These are phyloP conservation scores for Colletotrichum sp. DNA, from an alignment of 2,329 filamentous ascomycete genomes.

Conservation along the genomic window DNA sequence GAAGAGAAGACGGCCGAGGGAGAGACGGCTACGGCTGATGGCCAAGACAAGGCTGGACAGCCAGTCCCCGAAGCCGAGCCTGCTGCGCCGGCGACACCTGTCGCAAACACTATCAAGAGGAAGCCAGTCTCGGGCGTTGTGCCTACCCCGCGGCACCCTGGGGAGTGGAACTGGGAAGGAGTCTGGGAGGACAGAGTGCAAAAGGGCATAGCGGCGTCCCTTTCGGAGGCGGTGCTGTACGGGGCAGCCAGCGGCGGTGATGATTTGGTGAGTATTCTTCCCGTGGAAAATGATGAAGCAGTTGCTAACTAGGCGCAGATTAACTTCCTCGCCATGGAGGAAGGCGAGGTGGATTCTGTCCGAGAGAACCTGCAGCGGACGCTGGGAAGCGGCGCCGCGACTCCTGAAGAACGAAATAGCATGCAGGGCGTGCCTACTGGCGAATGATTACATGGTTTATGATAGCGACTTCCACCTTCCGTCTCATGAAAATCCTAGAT, in stretches of 20 bases:
- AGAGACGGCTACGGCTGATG: background rate
- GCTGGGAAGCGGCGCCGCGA: conserved; percentile 32
- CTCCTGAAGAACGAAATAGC: conserved; percentile 22
- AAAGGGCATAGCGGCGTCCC: conserved; percentile 76
- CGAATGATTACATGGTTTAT: conserved; percentile 5
- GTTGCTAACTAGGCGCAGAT: conserved; percentile 48
- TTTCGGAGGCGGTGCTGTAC: conserved; percentile 81
- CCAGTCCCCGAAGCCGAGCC: background rate
- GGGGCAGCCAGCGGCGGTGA: conserved; percentile 59
- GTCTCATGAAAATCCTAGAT: conserved; percentile 6
- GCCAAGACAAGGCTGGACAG: conserved; percentile 23
- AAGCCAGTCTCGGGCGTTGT: conserved; percentile 14
- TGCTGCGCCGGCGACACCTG: background rate
- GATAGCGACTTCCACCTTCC: conserved; percentile 12
- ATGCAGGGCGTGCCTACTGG: conserved; percentile 12
- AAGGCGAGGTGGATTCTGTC: conserved; percentile 59
- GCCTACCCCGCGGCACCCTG: conserved; percentile 58
- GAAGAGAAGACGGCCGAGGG: background rate
- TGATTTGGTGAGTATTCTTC: conserved; percentile 15
- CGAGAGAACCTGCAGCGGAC: conserved; percentile 64
- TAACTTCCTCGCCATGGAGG: conserved; percentile 68
- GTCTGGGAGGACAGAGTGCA: conserved; percentile 93
- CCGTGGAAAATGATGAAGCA: background rate
- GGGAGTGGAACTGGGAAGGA: conserved; percentile 97
- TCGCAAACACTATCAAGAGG: background rate